A percentile compares a stretch with the other conserved stretches of the same genome.
phyloP scores from a whole-genome alignment of 352 stramenopile genomes.

The Elongisporangium prolatum region DNA sequence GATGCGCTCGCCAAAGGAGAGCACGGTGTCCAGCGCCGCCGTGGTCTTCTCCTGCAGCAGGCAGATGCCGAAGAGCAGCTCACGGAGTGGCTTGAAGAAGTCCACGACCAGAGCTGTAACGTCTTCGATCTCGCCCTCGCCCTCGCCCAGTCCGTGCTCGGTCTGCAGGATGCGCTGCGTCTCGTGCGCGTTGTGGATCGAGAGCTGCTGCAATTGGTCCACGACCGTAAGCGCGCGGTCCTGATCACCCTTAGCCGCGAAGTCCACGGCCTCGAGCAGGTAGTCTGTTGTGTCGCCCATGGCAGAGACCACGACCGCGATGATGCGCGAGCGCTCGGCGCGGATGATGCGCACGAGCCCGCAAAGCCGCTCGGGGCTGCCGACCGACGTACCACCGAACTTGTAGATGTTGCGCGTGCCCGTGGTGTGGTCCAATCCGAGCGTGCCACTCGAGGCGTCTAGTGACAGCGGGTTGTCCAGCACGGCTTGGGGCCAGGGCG shows the following conservation, averaged over 20 bases:
- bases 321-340: slow-evolving; percentile 44
- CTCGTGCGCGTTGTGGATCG: slow-evolving; percentile 62
- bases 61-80: slow-evolving; percentile 73
- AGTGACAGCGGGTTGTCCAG: slow-evolving; percentile 28
- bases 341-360: slow-evolving; percentile 64
- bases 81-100: slow-evolving; percentile 70
- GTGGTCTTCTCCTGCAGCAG: slow-evolving; percentile 72
- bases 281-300: slow-evolving; percentile 81
- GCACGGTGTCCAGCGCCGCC: slow-evolving; percentile 61
- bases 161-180: slow-evolving; percentile 39
- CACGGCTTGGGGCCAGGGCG: slow-evolving; percentile 36
- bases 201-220: slow-evolving; percentile 52
- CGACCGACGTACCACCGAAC: slow-evolving; percentile 75
- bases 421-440: slow-evolving; percentile 40
- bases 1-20: slow-evolving; percentile 78
- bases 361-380: slow-evolving; percentile 53
- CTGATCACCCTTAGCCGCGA: slow-evolving; percentile 49
- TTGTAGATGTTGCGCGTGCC: slow-evolving; percentile 81
- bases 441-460: slow-evolving; percentile 7
- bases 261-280: slow-evolving; percentile 57
- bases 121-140: slow-evolving; percentile 34
- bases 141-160: slow-evolving; percentile 9
- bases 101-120: slow-evolving; percentile 41
- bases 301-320: slow-evolving; percentile 72
- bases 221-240: slow-evolving; percentile 39